Percentiles rank a stretch among this genome's conserved stretches.
These are phyloP conservation scores for Talaromyces trachyspermus DNA, from an alignment of 495 filamentous ascomycete genomes.

Conservation along the genomic window DNA sequence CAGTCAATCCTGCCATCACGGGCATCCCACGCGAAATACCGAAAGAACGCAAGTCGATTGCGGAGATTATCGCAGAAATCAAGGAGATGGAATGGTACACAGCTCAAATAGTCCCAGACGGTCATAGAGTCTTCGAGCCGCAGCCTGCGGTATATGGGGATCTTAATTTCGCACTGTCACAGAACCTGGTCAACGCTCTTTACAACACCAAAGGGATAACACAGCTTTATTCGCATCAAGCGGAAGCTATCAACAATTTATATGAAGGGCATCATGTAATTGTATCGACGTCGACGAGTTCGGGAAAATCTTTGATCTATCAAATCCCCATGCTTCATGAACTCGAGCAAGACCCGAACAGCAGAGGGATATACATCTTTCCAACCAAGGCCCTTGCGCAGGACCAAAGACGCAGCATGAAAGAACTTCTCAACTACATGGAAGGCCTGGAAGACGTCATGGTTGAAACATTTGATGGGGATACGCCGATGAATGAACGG, in stretches of 20 bases:
- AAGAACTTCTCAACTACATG: conserved; percentile 77
- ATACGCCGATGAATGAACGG: conserved; percentile 76
- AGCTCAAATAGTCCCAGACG: conserved; percentile 88
- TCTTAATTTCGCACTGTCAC: conserved; percentile 76
- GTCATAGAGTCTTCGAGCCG: conserved; percentile 86
- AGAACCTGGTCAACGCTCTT: conserved; percentile 86
- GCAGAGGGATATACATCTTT: conserved; percentile 95
- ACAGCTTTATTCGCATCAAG: conserved; percentile 87
- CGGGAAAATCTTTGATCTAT: conserved; percentile 94
- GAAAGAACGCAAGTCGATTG: conserved; percentile 69
- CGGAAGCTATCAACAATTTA: conserved; percentile 88
- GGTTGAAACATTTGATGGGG: conserved; percentile 93
- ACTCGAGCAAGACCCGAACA: conserved; percentile 67
- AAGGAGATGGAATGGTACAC: conserved; percentile 80
- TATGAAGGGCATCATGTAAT: conserved; percentile 82
- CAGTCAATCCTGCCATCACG: conserved; percentile 36
- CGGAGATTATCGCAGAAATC: conserved; percentile 80
- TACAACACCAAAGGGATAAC: conserved; percentile 86
- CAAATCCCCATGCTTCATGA: conserved; percentile 89
- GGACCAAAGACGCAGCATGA: conserved; percentile 84
- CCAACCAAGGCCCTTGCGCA: conserved; percentile 96
- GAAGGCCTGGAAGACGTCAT: conserved; percentile 62
- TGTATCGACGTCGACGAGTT: conserved; percentile 89
- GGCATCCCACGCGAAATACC: conserved; percentile 56
- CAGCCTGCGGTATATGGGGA: conserved; percentile 80